A percentile compares a stretch with the other conserved stretches of the same genome.
Evolutionary conservation across 768 basidiomycete genomes (phyloP).

Genomic region (Kwoniella dejecticola): DNA sequence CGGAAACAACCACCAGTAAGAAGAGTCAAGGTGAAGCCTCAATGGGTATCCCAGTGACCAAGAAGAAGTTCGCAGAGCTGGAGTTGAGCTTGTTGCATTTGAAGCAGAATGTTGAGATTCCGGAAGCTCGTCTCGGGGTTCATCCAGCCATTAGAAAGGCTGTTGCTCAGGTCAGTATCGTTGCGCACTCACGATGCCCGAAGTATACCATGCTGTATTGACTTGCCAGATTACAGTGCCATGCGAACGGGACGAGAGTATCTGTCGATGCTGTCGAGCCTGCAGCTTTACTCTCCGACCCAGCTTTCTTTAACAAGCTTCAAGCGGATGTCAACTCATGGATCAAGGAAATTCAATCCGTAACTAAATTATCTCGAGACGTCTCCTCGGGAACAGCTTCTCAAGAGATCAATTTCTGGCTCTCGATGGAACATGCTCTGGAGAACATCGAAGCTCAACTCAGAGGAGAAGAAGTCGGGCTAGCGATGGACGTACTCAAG

Average conservation of each 20-base stretch:
- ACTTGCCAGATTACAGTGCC: slow-evolving; percentile 39
- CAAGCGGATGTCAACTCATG: slow-evolving; percentile 93
- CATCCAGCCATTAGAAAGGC: slow-evolving; percentile 86
- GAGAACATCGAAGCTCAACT: slow-evolving; percentile 92
- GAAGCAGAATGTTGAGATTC: slow-evolving; percentile 99
- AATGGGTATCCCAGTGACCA: slow-evolving; percentile 87
- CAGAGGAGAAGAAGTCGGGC: slow-evolving; percentile 81
- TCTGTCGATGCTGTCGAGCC: slow-evolving; percentile 74
- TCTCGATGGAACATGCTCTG: slow-evolving; percentile 87
- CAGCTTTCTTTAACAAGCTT: slow-evolving; percentile 86
- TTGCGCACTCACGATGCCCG: neutral
- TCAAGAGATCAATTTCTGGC: slow-evolving; percentile 99
- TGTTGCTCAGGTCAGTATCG: slow-evolving; percentile 63
- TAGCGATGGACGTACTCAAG: slow-evolving; percentile 72
- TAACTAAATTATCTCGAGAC: slow-evolving; percentile 92
- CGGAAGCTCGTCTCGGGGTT: slow-evolving; percentile 88
- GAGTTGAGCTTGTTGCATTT: slow-evolving; percentile 90
- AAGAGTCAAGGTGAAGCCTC: slow-evolving; percentile 62
- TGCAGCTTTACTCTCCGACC: slow-evolving; percentile 78
- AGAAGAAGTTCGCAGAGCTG: slow-evolving; percentile 98
- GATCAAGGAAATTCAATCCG: slow-evolving; percentile 97
- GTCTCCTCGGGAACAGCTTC: slow-evolving; percentile 93
- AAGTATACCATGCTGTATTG: neutral
- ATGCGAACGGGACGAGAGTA: slow-evolving; percentile 58
- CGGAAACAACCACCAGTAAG: slow-evolving; percentile 14